A percentile compares a stretch with the other conserved stretches of the same genome.
These are phyloP conservation scores for Picea abies DNA, from an alignment of 83 land plant genomes.

Conservation along the genomic window DNA sequence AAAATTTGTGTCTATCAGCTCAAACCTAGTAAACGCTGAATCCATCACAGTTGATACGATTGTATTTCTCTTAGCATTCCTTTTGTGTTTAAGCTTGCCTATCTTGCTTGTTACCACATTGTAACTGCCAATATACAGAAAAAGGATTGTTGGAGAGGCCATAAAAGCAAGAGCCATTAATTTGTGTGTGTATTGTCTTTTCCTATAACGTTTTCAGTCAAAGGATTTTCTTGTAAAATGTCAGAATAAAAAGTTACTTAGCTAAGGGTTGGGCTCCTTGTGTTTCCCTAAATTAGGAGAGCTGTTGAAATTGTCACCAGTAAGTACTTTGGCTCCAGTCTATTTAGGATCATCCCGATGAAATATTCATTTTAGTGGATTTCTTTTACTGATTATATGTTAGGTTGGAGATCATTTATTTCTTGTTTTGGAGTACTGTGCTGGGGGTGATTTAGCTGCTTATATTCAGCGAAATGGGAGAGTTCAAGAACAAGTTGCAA, in stretches of 20 bases:
- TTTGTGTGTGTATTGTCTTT: too few relatives aligned
- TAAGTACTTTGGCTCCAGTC: not conserved
- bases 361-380: not conserved
- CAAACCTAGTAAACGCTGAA: too few relatives aligned
- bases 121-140: too few relatives aligned
- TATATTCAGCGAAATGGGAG: slow-evolving; percentile 58
- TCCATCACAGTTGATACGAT: too few relatives aligned
- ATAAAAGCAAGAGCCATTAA: too few relatives aligned
- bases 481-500: slow-evolving; percentile 54
- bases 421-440: slow-evolving; percentile 79
- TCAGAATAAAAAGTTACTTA: not conserved
- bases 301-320: not conserved
- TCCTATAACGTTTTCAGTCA: not conserved
- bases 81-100: too few relatives aligned
- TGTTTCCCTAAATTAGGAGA: not conserved
- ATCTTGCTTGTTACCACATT: too few relatives aligned
- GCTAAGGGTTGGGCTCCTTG: not conserved
- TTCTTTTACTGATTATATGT: not conserved
- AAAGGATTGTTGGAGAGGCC: too few relatives aligned
- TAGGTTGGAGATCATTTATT: slow-evolving; percentile 50
- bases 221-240: not conserved
- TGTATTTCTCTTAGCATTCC: too few relatives aligned
- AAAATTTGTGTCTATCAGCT: too few relatives aligned
- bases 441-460: slow-evolving; percentile 70
- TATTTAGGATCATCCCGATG: not conserved